Percentiles rank a stretch among this genome's conserved stretches.
phyloP scores from a whole-genome alignment of 192 early-diverging fungal genomes.

The Fimicolochytrium jonesii region DNA sequence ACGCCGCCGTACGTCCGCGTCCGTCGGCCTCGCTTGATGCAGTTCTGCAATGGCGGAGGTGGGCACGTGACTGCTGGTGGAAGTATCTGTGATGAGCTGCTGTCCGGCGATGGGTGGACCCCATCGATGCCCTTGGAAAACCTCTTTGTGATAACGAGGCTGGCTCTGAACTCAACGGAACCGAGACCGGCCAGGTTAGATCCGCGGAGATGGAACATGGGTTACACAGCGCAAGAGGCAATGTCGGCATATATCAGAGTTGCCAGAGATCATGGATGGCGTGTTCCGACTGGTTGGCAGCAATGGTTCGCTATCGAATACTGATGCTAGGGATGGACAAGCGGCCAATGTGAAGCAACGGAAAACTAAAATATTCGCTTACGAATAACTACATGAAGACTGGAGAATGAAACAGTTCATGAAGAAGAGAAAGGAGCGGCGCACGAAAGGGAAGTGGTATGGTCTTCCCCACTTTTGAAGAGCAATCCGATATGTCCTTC shows the following conservation, averaged over 20 bases:
- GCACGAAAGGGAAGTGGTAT: too few relatives aligned
- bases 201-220: slow-evolving; percentile 23
- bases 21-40: slow-evolving; percentile 33
- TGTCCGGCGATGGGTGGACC: slow-evolving; percentile 36
- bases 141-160: slow-evolving; percentile 29
- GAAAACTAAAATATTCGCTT: too few relatives aligned
- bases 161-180: slow-evolving; percentile 34
- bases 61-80: slow-evolving; percentile 45
- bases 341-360: too few relatives aligned
- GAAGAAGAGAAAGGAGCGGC: too few relatives aligned
- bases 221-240: slow-evolving; percentile 32
- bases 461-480: too few relatives aligned
- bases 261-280: slow-evolving; percentile 36
- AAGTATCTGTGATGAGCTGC: slow-evolving; percentile 36
- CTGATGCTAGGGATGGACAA: too few relatives aligned
- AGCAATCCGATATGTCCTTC: too few relatives aligned
- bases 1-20: slow-evolving; percentile 39
- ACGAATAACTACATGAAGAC: too few relatives aligned
- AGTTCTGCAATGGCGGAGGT: slow-evolving; percentile 41
- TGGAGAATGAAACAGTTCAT: too few relatives aligned
- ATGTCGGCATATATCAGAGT: slow-evolving; percentile 37
- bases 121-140: slow-evolving; percentile 28
- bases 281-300: slow-evolving; percentile 20
- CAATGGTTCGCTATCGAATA: slow-evolving; percentile 7
- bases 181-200: slow-evolving; percentile 40